Base-by-base conservation (phyloP, 1,139 yeast genomes). In the Meyerozyma sp. region DNA sequence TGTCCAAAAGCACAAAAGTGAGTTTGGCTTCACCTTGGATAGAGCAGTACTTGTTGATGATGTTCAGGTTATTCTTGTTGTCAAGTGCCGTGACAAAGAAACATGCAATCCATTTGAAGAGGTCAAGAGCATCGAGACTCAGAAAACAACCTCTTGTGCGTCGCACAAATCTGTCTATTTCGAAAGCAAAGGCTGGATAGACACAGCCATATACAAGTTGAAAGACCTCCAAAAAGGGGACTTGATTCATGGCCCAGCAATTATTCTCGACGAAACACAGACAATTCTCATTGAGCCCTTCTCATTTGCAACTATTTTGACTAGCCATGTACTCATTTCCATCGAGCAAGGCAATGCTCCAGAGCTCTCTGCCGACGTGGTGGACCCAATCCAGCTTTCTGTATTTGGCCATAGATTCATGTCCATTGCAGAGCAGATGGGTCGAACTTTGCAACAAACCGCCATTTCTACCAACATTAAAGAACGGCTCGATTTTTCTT, bases 351-450 rank as follows among this genome's bases (percentile, higher is more conserved):
- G 59, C 40, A 51, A 45, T 6, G 55, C 54, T 25, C 58, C 61
- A 1, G 49, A 47, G 16, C 42, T 67, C 10, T 66, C 73, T 0
- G 48, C 49, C n/a, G 50, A 54, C 1, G 56, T 54, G 2, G 73
- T 82, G 23, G 89, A 85, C 53, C 93, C 94, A 0, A 77, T 86
- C 43, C 78, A 82, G 54, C 63, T 87, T 39, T 83, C 93, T 1
- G 88, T 87, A 1, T 87, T 86, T 62, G 86, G 91, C 20, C 91
- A 87, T 59, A 68, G 94, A 51, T 87, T 87, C 57, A 86, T 87
- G 94, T 85, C 88, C 42, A 83, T 87, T 59, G 95, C 95, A 4
- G 95, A 86, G 55, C 94, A 86, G 57, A 87, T 87, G 95, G 95
- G 95, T 11, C 75, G 81, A 51, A 85, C 91, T 8, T 66, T 86